Conservation (phyloP, 1,139 yeast genomes). For the Debaryomyces fabryi region DNA sequence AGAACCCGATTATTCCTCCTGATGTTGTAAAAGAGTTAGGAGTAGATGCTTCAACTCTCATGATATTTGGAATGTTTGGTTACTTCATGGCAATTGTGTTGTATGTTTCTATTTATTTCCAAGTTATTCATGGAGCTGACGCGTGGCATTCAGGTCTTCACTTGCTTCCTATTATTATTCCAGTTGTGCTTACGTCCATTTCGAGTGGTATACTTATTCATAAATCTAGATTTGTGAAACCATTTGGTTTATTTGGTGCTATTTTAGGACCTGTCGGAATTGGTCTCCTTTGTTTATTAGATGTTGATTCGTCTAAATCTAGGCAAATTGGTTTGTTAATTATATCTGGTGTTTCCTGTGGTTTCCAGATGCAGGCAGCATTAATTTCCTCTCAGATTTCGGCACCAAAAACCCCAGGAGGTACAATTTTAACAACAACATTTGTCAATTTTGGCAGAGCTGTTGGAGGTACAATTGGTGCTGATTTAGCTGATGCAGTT, state of each 20-base stretch:
- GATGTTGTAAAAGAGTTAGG: slow-evolving; percentile 28
- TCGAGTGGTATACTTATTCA: slow-evolving; percentile 32
- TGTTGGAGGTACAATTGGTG: slow-evolving; percentile 34
- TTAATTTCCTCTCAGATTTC: slow-evolving; percentile 28
- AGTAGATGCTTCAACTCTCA: slow-evolving; percentile 26
- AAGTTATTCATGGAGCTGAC: slow-evolving; percentile 33
- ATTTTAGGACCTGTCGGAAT: slow-evolving; percentile 35
- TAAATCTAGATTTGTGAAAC: slow-evolving; percentile 35
- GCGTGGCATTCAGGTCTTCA: slow-evolving; percentile 45
- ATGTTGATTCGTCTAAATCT: slow-evolving; percentile 30
- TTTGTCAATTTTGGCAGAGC: slow-evolving; percentile 35
- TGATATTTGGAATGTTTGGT: slow-evolving; percentile 25
- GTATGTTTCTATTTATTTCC: slow-evolving; percentile 41
- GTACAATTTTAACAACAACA: slow-evolving; percentile 38
- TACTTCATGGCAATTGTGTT: slow-evolving; percentile 30
- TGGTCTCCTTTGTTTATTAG: slow-evolving; percentile 36
- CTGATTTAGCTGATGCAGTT: slow-evolving; percentile 37
- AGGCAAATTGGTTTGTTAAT: slow-evolving; percentile 40
- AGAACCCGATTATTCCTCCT: slow-evolving; percentile 31
- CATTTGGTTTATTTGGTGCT: slow-evolving; percentile 29
- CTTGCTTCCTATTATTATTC: slow-evolving; percentile 39
- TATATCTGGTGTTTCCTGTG: slow-evolving; percentile 31
- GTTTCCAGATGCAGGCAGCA: slow-evolving; percentile 30
- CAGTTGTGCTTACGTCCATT: slow-evolving; percentile 35
- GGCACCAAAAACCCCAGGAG: slow-evolving; percentile 36